Evolutionary conservation across 2,329 filamentous ascomycete genomes (phyloP).

Genomic region (Ceratocystis smalleyi): DNA sequence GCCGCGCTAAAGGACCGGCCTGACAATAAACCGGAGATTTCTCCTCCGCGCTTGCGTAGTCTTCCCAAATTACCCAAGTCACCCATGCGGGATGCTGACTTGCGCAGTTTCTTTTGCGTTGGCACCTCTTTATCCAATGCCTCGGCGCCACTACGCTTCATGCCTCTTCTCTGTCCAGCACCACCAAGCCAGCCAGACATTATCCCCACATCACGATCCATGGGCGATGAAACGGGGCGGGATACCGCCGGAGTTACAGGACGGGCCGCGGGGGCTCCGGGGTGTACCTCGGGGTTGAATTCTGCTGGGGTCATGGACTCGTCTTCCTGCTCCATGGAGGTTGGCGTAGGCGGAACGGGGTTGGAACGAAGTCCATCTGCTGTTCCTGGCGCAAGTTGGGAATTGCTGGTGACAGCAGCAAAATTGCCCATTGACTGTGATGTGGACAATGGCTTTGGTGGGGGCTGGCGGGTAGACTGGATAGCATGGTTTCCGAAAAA

Average conservation of each 20-base stretch:
- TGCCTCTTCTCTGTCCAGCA: slow-evolving; percentile 28
- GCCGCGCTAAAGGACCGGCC: slow-evolving; percentile 19
- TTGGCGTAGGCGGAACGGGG: slow-evolving; percentile 16
- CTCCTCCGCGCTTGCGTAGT: slow-evolving; percentile 22
- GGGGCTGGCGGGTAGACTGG: slow-evolving; percentile 37
- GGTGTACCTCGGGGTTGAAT: slow-evolving; percentile 17
- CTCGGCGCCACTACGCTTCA: slow-evolving; percentile 33
- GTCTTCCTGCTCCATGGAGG: slow-evolving; percentile 8
- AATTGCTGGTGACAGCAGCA: slow-evolving; percentile 12
- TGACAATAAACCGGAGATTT: slow-evolving; percentile 12
- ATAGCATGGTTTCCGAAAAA: slow-evolving; percentile 46
- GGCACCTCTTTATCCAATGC: slow-evolving; percentile 24
- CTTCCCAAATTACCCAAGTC: slow-evolving; percentile 27
- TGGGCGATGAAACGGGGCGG: slow-evolving; percentile 19
- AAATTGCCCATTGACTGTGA: slow-evolving; percentile 15
- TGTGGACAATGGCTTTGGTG: slow-evolving; percentile 18
- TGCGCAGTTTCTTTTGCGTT: slow-evolving; percentile 36
- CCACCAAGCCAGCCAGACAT: slow-evolving; percentile 3
- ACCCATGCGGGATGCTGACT: slow-evolving; percentile 31
- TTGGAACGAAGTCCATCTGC: slow-evolving; percentile 14
- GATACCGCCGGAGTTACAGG: slow-evolving; percentile 9
- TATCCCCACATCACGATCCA: slow-evolving; percentile 14
- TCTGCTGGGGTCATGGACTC: slow-evolving; percentile 9
- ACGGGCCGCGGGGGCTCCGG: slow-evolving; percentile 17
- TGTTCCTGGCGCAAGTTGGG: slow-evolving; percentile 8